These are phyloP conservation scores for Candida qinlingensis DNA, from an alignment of 805 yeast genomes.

Conservation along the genomic window DNA sequence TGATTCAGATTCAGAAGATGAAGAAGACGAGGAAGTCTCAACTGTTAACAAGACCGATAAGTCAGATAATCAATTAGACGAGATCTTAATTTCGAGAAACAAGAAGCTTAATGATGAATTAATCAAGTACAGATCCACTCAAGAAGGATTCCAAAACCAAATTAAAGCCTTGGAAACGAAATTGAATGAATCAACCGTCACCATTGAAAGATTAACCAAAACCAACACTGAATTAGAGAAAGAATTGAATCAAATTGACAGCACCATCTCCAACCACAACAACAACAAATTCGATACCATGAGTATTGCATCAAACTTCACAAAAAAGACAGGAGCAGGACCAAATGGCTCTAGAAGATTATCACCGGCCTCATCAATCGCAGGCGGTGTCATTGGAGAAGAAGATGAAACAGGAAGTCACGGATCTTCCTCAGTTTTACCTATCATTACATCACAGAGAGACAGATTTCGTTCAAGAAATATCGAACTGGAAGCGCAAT, in stretches of 20 bases:
- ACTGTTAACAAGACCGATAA: constrained; percentile 17
- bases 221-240: constrained; percentile 63
- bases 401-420: constrained; percentile 16
- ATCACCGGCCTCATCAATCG: constrained; percentile 50
- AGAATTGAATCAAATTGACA: constrained; percentile 59
- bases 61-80: constrained; percentile 37
- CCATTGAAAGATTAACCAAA: constrained; percentile 36
- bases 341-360: constrained; percentile 29
- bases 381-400: constrained; percentile 35
- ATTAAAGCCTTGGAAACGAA: constrained; percentile 36
- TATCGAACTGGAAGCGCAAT: constrained; percentile 77
- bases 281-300: constrained; percentile 42
- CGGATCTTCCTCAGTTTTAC: constrained; percentile 52
- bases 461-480: constrained; percentile 86
- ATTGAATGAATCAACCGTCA: constrained; percentile 29
- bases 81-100: constrained; percentile 63
- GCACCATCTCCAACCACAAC: constrained; percentile 22
- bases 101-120: constrained; percentile 67
- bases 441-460: constrained; percentile 90
- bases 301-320: constrained; percentile 40
- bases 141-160: constrained; percentile 39
- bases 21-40: constrained; percentile 26
- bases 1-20: constrained; percentile 21
- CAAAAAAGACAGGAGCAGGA: constrained; percentile 31
- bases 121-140: constrained; percentile 57